Evolutionary conservation across 2,329 filamentous ascomycete genomes (phyloP).

Genomic region (Penicillium corylophilum): DNA sequence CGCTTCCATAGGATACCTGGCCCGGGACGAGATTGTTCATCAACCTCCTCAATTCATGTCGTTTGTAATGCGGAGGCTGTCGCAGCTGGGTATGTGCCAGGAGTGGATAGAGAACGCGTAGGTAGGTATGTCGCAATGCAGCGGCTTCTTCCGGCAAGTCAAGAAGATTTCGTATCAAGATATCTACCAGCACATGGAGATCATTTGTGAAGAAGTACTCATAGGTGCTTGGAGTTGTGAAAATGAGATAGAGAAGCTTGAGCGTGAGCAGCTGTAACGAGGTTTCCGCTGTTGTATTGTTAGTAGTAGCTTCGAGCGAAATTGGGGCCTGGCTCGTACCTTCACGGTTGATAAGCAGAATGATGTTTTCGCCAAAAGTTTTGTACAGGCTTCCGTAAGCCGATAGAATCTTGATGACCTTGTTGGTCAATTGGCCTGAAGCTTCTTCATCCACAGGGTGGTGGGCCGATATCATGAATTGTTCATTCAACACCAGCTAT

Average conservation of each 20-base stretch:
- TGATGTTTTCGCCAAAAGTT: constrained; percentile 97
- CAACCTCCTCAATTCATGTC: constrained; percentile 75
- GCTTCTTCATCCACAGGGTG: constrained; percentile 43
- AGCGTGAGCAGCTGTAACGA: constrained; percentile 93
- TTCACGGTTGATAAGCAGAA: constrained; percentile 90
- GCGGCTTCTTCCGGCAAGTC: constrained; percentile 80
- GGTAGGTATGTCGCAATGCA: constrained; percentile 83
- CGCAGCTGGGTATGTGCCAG: constrained; percentile 88
- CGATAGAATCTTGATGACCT: constrained; percentile 87
- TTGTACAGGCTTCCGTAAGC: constrained; percentile 77
- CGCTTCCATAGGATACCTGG: constrained; percentile 60
- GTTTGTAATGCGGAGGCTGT: constrained; percentile 86
- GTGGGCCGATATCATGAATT: constrained; percentile 84
- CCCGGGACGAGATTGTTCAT: constrained; percentile 72
- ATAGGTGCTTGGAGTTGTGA: constrained; percentile 85
- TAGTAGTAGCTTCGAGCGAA: constrained; percentile 5
- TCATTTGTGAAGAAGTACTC: constrained; percentile 99
- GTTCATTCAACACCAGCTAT: constrained; percentile 92
- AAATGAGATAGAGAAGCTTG: constrained; percentile 91
- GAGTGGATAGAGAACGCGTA: constrained; percentile 87
- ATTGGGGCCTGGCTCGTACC: constrained; percentile 42
- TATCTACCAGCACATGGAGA: constrained; percentile 86
- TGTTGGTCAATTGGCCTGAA: constrained; percentile 71
- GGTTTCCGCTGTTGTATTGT: constrained; percentile 63
- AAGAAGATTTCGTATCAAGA: constrained; percentile 94